Evolutionary conservation across 371 early-diverging fungal species (phyloP).

Genomic region (Dentiscutata heterogama): DNA sequence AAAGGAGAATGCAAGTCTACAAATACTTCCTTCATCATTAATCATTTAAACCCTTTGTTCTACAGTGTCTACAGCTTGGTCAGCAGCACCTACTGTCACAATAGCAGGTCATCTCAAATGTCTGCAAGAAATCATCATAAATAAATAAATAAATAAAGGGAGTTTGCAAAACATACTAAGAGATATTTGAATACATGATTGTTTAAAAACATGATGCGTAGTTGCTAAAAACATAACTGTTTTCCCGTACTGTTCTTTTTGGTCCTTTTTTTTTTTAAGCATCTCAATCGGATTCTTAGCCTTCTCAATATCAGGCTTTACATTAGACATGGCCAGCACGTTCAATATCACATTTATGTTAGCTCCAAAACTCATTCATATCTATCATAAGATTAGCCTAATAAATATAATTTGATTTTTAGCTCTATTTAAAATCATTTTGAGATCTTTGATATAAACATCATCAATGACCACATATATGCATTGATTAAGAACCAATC

Average conservation of each 20-base stretch:
- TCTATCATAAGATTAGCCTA: constrained; percentile 97
- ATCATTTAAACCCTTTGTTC: constrained; percentile 96
- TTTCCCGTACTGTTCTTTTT: constrained; percentile 81
- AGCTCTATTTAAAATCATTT: neutral
- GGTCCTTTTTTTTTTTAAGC: constrained; percentile 52
- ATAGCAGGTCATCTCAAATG: constrained; percentile 94
- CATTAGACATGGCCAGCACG: constrained; percentile 88
- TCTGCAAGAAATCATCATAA: constrained; percentile 42
- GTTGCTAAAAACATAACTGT: constrained; percentile 99
- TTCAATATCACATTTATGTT: constrained; percentile 96
- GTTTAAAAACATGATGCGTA: constrained; percentile 97
- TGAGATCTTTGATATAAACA: constrained; percentile 51
- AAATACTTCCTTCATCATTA: constrained; percentile 73
- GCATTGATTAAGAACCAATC: constrained; percentile 89
- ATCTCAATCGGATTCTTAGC: constrained; percentile 66
- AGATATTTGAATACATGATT: constrained; percentile 56
- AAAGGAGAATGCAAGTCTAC: neutral
- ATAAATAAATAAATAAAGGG: too few species aligned
- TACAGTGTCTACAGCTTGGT: constrained; percentile 96
- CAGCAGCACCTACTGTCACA: constrained; percentile 97
- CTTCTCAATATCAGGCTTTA: constrained; percentile 87
- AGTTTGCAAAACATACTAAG: neutral
- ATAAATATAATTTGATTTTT: neutral
- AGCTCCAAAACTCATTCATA: constrained; percentile 97
- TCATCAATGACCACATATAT: constrained; percentile 97